phyloP scores from a whole-genome alignment of 2,329 filamentous ascomycete genomes.

The Mycocentrospora acerina region DNA sequence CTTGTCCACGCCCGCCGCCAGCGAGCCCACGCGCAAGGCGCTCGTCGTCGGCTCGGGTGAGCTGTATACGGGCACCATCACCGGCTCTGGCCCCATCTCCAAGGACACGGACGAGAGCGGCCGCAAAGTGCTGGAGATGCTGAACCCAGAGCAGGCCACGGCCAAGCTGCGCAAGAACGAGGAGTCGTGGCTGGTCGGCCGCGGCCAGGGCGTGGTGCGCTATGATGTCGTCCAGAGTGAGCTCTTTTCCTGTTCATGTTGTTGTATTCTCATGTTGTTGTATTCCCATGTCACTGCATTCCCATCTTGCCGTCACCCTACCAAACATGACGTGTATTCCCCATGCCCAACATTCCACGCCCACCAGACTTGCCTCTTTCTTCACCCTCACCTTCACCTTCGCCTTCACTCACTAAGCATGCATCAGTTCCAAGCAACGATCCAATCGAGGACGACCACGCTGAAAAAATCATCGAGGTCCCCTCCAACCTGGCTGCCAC shows the following conservation, averaged over 20 bases:
- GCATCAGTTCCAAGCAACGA: slow-evolving; percentile 78
- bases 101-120: slow-evolving; percentile 86
- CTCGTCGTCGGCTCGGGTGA: slow-evolving; percentile 88
- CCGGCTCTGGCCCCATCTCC: slow-evolving; percentile 81
- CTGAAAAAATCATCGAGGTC: slow-evolving; percentile 95
- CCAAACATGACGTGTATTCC: too few species aligned
- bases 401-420: slow-evolving; percentile 1
- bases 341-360: too few species aligned
- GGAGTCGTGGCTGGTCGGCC: slow-evolving; percentile 85
- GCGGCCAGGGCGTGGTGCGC: slow-evolving; percentile 86
- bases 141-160: slow-evolving; percentile 91
- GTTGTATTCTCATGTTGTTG: too few species aligned
- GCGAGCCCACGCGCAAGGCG: slow-evolving; percentile 62
- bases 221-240: slow-evolving; percentile 83
- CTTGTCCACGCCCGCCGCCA: slow-evolving; percentile 37
- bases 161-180: slow-evolving; percentile 86
- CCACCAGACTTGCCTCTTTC: too few species aligned
- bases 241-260: neutral
- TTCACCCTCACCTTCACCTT: too few species aligned
- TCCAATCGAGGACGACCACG: slow-evolving; percentile 97
- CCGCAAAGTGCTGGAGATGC: slow-evolving; percentile 88
- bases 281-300: too few species aligned
- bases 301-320: too few species aligned
- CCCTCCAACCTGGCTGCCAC: slow-evolving; percentile 61
- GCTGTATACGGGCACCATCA: slow-evolving; percentile 82